Conservation (phyloP, 1,139 yeast species). For the Sugiyamaella sp. region DNA sequence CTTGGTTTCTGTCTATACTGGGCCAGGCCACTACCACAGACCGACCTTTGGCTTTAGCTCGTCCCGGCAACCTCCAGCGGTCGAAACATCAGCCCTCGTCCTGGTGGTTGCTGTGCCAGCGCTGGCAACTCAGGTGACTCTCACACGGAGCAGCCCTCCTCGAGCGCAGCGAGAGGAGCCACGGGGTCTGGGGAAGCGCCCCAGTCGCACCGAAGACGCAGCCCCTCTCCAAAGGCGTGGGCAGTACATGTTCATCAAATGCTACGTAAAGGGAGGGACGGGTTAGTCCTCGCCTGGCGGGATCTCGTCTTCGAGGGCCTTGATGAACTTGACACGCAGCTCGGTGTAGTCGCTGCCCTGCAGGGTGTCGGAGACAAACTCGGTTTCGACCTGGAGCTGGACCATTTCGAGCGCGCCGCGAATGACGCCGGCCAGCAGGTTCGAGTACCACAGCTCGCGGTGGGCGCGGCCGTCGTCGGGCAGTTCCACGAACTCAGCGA, state of each 20-base stretch:
- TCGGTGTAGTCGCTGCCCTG: constrained; percentile 87
- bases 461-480: constrained; percentile 74
- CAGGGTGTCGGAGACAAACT: constrained; percentile 75
- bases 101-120: too few species aligned
- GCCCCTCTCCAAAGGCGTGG: background rate
- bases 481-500: constrained; percentile 92
- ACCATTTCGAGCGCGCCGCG: constrained; percentile 96
- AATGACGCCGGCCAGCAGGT: constrained; percentile 84
- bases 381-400: constrained; percentile 85
- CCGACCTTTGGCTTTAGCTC: too few species aligned
- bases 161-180: background rate
- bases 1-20: too few species aligned
- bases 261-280: background rate
- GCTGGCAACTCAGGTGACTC: too few species aligned
- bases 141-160: too few species aligned
- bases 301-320: constrained; percentile 84
- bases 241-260: background rate
- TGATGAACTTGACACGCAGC: constrained; percentile 68
- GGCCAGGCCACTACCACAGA: too few species aligned
- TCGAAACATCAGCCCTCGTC: too few species aligned
- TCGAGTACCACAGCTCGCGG: constrained; percentile 88
- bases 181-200: background rate
- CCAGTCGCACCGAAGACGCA: background rate
- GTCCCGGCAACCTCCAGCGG: too few species aligned
- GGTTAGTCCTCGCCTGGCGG: constrained; percentile 92